These are phyloP conservation scores for Penicillium macrosclerotiorum DNA, from an alignment of 495 filamentous ascomycete species.

Conservation along the genomic window DNA sequence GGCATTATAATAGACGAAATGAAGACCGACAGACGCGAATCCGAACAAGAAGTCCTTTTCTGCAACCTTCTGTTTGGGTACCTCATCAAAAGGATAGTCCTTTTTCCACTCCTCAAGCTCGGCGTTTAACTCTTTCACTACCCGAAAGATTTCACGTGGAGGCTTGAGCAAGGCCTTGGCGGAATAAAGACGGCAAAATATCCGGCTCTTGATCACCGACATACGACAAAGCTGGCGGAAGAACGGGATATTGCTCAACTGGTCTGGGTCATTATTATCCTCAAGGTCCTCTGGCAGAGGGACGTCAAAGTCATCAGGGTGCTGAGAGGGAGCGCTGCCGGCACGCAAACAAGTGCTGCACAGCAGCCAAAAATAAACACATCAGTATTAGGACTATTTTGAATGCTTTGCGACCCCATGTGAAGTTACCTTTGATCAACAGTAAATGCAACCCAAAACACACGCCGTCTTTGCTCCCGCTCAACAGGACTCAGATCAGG, in stretches of 20 bases:
- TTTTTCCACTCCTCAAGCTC: constrained; percentile 92
- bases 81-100: constrained; percentile 68
- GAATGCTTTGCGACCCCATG: constrained; percentile 4
- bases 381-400: not conserved
- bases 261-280: constrained; percentile 70
- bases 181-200: constrained; percentile 86
- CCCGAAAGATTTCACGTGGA: constrained; percentile 80
- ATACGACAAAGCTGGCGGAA: constrained; percentile 89
- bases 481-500: constrained; percentile 82
- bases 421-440: constrained; percentile 88
- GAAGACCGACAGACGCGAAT: constrained; percentile 81
- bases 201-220: constrained; percentile 82
- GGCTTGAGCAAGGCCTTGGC: constrained; percentile 81
- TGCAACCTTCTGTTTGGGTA: constrained; percentile 77
- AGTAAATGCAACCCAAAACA: constrained; percentile 97
- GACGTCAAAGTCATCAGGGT: constrained; percentile 95
- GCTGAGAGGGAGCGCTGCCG: constrained; percentile 84
- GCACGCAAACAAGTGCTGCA: constrained; percentile 75
- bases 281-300: constrained; percentile 78
- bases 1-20: constrained; percentile 94
- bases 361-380: constrained; percentile 3
- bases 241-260: constrained; percentile 73
- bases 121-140: constrained; percentile 81
- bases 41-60: constrained; percentile 81
- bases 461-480: constrained; percentile 88